Conservation (phyloP, 2,329 filamentous ascomycete genomes). For the Diaporthe vexans region DNA sequence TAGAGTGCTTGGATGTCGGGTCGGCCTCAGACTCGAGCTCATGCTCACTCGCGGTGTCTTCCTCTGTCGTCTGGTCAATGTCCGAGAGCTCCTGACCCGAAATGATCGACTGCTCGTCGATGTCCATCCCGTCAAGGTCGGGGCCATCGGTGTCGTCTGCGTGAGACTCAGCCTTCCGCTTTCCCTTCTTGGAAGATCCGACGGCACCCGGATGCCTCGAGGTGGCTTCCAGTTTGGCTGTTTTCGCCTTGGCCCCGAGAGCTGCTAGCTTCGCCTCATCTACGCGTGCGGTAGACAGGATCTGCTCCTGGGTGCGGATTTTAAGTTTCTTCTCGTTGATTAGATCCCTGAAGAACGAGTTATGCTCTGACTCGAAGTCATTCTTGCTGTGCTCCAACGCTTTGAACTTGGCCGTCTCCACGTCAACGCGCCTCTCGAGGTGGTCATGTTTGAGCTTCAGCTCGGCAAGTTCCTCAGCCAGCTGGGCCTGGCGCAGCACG, state of each 20-base stretch:
- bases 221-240: neutral
- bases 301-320: conserved; percentile 79
- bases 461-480: conserved; percentile 58
- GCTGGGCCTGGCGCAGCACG: conserved; percentile 61
- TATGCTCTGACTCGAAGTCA: conserved; percentile 74
- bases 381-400: conserved; percentile 77
- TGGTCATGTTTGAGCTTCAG: conserved; percentile 58
- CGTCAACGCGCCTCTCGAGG: conserved; percentile 69
- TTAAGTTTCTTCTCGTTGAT: conserved; percentile 86
- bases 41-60: conserved; percentile 37
- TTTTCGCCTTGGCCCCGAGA: neutral
- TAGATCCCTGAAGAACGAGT: conserved; percentile 78
- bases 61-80: conserved; percentile 35
- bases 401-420: conserved; percentile 74
- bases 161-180: conserved; percentile 37
- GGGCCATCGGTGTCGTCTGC: conserved; percentile 12
- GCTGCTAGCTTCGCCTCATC: conserved; percentile 33
- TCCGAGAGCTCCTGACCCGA: conserved; percentile 17
- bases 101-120: conserved; percentile 18
- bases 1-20: neutral
- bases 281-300: conserved; percentile 63
- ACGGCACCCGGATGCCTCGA: conserved; percentile 2
- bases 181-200: conserved; percentile 36
- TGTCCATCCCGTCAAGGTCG: conserved; percentile 34
- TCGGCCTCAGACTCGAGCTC: conserved; percentile 18